phyloP scores from a whole-genome alignment of 2,329 filamentous ascomycete genomes.

The Cladosporium oxysporum region DNA sequence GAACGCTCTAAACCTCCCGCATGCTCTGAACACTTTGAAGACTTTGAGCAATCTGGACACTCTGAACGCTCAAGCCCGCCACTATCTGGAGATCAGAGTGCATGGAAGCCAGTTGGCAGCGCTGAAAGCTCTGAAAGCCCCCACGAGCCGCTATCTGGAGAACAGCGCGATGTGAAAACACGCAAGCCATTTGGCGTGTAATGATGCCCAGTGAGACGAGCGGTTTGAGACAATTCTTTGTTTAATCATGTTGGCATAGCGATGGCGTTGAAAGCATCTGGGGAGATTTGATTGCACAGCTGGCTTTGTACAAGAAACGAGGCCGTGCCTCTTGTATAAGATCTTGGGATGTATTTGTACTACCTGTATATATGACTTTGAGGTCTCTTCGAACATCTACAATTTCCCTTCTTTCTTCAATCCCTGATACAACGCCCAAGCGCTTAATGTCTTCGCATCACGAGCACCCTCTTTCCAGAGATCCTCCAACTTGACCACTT shows the following conservation, averaged over 20 bases:
- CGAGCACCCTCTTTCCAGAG: constrained; percentile 57
- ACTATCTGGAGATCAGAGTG: background rate
- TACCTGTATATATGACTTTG: background rate
- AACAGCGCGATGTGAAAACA: background rate
- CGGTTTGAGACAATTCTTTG: background rate
- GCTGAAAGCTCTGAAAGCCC: background rate
- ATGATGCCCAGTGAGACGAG: background rate
- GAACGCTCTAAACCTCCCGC: background rate
- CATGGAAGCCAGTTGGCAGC: background rate
- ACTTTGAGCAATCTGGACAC: background rate
- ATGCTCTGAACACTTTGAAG: background rate
- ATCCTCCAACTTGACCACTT: constrained; percentile 52
- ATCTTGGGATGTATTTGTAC: background rate
- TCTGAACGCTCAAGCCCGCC: background rate
- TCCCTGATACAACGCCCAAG: constrained; percentile 57
- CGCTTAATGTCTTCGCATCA: constrained; percentile 59
- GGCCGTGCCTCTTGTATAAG: background rate
- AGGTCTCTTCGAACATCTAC: constrained; percentile 21
- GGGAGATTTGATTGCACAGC: background rate
- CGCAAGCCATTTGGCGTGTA: background rate
- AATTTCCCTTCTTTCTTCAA: constrained; percentile 51
- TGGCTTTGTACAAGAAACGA: background rate
- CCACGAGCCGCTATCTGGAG: background rate
- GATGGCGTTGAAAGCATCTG: background rate
- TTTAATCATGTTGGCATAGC: background rate